These are phyloP conservation scores for Sordaria brevicollis DNA, from an alignment of 495 filamentous ascomycete species.

Conservation along the genomic window DNA sequence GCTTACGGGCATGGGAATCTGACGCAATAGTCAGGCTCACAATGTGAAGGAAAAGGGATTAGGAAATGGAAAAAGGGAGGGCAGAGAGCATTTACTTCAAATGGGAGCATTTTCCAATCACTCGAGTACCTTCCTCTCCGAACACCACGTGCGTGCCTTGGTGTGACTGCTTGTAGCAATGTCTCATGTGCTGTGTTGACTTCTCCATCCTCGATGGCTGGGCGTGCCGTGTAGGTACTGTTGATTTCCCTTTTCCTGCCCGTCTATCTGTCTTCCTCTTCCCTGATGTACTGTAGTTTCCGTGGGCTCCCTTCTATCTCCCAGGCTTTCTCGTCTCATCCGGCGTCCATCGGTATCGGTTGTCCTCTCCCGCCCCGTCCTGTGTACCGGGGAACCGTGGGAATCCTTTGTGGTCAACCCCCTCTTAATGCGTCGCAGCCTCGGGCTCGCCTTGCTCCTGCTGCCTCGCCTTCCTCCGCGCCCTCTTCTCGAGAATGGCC, in stretches of 20 bases:
- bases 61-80: not conserved
- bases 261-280: not conserved
- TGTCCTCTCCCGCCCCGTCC: not conserved
- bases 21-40: no score
- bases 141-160: not conserved
- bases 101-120: not conserved
- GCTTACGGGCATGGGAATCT: not conserved
- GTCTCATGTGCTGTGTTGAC: not conserved
- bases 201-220: not conserved
- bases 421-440: conserved; percentile 13
- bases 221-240: not conserved
- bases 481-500: conserved; percentile 77
- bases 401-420: not conserved
- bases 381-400: not conserved
- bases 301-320: not conserved
- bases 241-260: not conserved
- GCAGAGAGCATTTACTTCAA: not conserved
- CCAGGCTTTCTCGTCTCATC: not conserved
- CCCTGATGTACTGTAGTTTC: not conserved
- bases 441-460: conserved; percentile 17
- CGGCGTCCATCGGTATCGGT: not conserved
- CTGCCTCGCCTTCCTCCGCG: conserved; percentile 57
- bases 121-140: not conserved
- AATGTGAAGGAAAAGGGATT: not conserved
- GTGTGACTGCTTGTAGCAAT: not conserved